phyloP scores from a whole-genome alignment of 306 rosid species.

The Aeschynomene evenia region DNA sequence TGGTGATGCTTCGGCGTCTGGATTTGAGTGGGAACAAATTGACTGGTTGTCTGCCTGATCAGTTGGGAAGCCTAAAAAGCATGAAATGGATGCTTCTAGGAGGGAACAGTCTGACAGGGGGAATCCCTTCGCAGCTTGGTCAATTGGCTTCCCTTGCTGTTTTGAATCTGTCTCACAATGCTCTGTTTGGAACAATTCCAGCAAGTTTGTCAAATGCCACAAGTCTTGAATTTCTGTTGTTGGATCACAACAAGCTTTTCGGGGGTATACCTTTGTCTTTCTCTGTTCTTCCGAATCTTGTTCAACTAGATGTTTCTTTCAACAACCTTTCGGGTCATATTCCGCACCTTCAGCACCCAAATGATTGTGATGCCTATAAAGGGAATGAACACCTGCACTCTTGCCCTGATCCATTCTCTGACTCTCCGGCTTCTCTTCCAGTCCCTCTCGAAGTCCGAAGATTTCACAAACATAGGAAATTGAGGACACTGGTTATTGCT shows the following conservation, averaged over 20 bases:
- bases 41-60: slow-evolving; percentile 39
- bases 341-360: slow-evolving; percentile 44
- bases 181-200: slow-evolving; percentile 43
- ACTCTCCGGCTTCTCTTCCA: slow-evolving; percentile 33
- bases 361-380: slow-evolving; percentile 40
- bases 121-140: slow-evolving; percentile 42
- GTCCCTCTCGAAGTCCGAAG: slow-evolving; percentile 35
- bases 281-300: slow-evolving; percentile 41
- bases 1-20: slow-evolving; percentile 35
- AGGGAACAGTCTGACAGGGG: slow-evolving; percentile 46
- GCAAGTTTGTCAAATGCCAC: slow-evolving; percentile 39
- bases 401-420: slow-evolving; percentile 48
- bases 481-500: slow-evolving; percentile 33
- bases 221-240: slow-evolving; percentile 42
- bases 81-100: slow-evolving; percentile 53
- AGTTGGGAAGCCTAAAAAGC: slow-evolving; percentile 42
- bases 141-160: slow-evolving; percentile 42
- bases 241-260: slow-evolving; percentile 47
- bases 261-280: slow-evolving; percentile 47
- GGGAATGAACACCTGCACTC: slow-evolving; percentile 45
- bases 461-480: slow-evolving; percentile 15
- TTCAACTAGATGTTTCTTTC: slow-evolving; percentile 48
- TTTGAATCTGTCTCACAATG: slow-evolving; percentile 47
- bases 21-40: slow-evolving; percentile 51
- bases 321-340: slow-evolving; percentile 61